Percentiles rank a stretch among this genome's conserved stretches.
Conservation (phyloP, 257 asterid genomes). For the Salvia splendens region DNA sequence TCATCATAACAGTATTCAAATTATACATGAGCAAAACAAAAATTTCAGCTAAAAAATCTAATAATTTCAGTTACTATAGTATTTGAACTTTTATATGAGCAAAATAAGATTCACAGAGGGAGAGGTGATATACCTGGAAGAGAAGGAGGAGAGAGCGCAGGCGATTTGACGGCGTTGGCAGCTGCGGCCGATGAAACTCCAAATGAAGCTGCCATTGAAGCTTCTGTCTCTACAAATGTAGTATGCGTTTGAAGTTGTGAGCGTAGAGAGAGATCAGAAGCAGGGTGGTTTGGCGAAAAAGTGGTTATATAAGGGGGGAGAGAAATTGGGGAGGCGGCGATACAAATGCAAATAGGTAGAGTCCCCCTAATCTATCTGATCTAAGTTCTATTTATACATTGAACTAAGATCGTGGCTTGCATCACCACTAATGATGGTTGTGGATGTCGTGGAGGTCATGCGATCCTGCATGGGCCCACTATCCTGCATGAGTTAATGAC, state of each 20-base stretch:
- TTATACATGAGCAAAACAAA: no score
- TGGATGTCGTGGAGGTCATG: no score
- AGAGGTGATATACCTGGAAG: slow-evolving; percentile 39
- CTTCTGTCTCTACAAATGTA: not conserved
- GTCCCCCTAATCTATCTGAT: no score
- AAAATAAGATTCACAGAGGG: not conserved
- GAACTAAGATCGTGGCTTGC: no score
- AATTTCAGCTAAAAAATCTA: slow-evolving; percentile 1
- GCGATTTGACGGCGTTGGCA: slow-evolving; percentile 38
- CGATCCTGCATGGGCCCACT: no score
- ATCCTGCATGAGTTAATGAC: no score
- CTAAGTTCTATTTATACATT: no score
- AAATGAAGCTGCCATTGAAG: slow-evolving; percentile 51
- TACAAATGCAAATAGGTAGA: slow-evolving; percentile 27
- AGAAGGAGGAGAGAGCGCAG: slow-evolving; percentile 37
- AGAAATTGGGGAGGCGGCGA: slow-evolving; percentile 39
- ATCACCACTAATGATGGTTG: no score
- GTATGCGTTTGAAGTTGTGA: not conserved
- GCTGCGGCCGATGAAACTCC: slow-evolving; percentile 52
- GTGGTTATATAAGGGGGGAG: slow-evolving; percentile 17
- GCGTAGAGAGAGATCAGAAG: not conserved
- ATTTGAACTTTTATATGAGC: not conserved
- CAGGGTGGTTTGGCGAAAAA: slow-evolving; percentile 12
- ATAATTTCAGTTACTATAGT: not conserved
- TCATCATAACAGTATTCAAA: no score